Conservation (phyloP, 2,329 filamentous ascomycete genomes). For the Nemania sp. region DNA sequence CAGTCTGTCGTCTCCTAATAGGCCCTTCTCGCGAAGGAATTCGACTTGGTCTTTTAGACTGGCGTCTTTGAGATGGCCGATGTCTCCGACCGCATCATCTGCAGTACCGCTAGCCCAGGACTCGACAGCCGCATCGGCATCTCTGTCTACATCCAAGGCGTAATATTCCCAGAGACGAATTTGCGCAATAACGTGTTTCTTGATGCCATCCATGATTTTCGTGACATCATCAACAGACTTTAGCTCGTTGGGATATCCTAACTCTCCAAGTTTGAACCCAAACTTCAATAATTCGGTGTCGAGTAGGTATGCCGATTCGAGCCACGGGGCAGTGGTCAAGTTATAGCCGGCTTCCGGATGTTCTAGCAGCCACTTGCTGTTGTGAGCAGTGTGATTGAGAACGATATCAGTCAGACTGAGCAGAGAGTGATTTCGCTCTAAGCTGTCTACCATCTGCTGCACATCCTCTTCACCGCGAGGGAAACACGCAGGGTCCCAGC, state of each 20-base stretch:
- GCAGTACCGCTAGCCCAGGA: conserved; percentile 70
- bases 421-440: conserved; percentile 83
- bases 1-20: conserved; percentile 72
- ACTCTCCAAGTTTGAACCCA: conserved; percentile 69
- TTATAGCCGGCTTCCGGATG: conserved; percentile 98
- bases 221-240: conserved; percentile 72
- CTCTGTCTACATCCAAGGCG: conserved; percentile 74
- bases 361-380: conserved; percentile 89
- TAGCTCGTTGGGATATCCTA: conserved; percentile 77
- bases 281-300: conserved; percentile 71
- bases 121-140: conserved; percentile 69
- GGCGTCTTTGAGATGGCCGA: conserved; percentile 53
- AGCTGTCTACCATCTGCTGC: conserved; percentile 71
- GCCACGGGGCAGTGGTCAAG: conserved; percentile 81
- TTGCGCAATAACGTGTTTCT: conserved; percentile 74
- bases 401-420: conserved; percentile 94
- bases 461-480: conserved; percentile 84
- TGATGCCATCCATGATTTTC: conserved; percentile 81
- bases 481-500: conserved; percentile 81
- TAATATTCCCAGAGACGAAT: conserved; percentile 95
- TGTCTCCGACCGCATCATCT: conserved; percentile 46
- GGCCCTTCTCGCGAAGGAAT: conserved; percentile 69
- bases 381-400: conserved; percentile 96
- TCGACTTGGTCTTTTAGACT: conserved; percentile 56
- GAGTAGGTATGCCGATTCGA: conserved; percentile 65